phyloP scores from a whole-genome alignment of 495 filamentous ascomycete species.

The Wilcoxina mikolae region DNA sequence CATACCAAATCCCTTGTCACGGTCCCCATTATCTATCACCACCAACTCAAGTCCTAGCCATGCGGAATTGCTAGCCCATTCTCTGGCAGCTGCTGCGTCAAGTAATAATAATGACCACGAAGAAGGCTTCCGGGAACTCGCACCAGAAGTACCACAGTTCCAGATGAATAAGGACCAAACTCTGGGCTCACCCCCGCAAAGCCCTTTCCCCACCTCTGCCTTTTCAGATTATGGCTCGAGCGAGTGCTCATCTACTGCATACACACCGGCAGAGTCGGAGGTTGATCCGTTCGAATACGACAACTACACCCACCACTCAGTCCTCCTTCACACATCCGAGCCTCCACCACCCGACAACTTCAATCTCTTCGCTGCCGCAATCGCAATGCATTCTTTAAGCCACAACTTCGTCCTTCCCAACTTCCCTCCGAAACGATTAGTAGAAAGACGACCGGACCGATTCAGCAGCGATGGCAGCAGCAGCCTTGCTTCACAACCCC shows the following conservation, averaged over 20 bases:
- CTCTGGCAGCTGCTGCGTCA: background rate
- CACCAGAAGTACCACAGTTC: background rate
- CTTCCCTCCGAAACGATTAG: constrained; percentile 16
- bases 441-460: constrained; percentile 1
- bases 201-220: constrained; percentile 24
- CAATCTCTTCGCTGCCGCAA: constrained; percentile 22
- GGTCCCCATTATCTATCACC: background rate
- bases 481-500: background rate
- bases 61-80: background rate
- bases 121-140: background rate
- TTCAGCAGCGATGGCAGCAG: background rate
- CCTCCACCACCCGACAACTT: constrained; percentile 17
- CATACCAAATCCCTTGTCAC: background rate
- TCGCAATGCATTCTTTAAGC: constrained; percentile 17
- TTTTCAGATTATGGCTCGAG: constrained; percentile 29
- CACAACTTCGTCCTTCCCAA: constrained; percentile 24
- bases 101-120: background rate
- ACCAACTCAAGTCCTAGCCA: background rate
- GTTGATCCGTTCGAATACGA: constrained; percentile 27
- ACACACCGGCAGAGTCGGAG: constrained; percentile 25
- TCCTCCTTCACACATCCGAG: background rate
- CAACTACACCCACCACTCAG: background rate
- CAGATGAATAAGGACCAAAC: background rate
- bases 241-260: constrained; percentile 19
- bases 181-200: constrained; percentile 12